phyloP scores from a whole-genome alignment of 2,329 filamentous ascomycete genomes.

The Helminthosporium solani region DNA sequence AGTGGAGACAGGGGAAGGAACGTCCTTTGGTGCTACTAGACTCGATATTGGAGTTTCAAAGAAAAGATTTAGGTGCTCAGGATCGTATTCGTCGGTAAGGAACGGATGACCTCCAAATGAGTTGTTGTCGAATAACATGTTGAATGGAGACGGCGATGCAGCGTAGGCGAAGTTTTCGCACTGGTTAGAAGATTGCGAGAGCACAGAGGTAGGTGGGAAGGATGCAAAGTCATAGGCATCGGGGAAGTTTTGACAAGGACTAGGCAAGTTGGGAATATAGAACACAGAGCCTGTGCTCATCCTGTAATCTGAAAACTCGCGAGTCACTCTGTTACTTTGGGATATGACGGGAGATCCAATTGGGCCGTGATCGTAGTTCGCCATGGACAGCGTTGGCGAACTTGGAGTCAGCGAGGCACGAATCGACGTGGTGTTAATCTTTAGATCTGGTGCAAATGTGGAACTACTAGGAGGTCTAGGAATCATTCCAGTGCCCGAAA shows the following conservation, averaged over 20 bases:
- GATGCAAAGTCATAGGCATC: constrained; percentile 52
- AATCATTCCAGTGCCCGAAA: constrained; percentile 20
- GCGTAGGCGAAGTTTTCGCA: constrained; percentile 11
- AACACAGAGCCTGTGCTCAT: constrained; percentile 32
- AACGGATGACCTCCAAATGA: constrained; percentile 7
- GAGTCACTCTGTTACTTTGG: constrained; percentile 9
- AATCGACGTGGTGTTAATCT: constrained; percentile 34
- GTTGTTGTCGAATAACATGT: constrained; percentile 9
- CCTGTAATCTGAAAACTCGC: constrained; percentile 18
- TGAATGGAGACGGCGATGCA: constrained; percentile 25
- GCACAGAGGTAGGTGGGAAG: constrained; percentile 58
- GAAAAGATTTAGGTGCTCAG: constrained; percentile 17
- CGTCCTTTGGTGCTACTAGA: constrained; percentile 8
- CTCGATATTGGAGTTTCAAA: constrained; percentile 17
- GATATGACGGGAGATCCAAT: constrained; percentile 17
- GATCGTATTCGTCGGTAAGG: constrained; percentile 18
- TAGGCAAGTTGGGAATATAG: constrained; percentile 58
- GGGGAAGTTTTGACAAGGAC: constrained; percentile 82
- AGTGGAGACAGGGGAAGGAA: constrained; percentile 26
- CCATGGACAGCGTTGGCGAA: constrained; percentile 43
- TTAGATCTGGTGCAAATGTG: constrained; percentile 39
- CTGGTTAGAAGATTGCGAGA: constrained; percentile 38
- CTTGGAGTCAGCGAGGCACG: constrained; percentile 44
- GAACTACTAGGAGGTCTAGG: constrained; percentile 30
- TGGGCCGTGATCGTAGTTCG: constrained; percentile 30